A percentile compares a stretch with the other conserved stretches of the same genome.
Conservation (phyloP, 2,329 filamentous ascomycete genomes). For the Exserohilum rostratum region DNA sequence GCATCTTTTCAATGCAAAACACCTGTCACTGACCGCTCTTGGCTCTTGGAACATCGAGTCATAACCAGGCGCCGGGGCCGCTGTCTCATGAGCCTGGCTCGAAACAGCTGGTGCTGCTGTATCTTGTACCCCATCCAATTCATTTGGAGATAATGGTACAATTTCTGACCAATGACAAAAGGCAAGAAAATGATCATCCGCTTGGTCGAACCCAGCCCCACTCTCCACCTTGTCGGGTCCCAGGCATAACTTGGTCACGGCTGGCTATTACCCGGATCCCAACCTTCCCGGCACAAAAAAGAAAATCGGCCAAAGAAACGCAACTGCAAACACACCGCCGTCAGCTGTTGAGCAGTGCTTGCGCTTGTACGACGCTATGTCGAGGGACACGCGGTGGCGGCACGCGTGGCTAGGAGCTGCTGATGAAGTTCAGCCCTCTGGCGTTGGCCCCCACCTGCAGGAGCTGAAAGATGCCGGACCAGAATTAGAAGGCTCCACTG, state of each 20-base stretch:
- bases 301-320: neutral
- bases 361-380: neutral
- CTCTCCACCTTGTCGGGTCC: constrained; percentile 4
- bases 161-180: neutral
- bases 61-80: neutral
- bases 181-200: neutral
- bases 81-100: constrained; percentile 5
- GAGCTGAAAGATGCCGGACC: constrained; percentile 19
- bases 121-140: neutral
- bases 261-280: constrained; percentile 1
- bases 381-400: neutral
- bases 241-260: constrained; percentile 6
- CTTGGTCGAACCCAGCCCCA: constrained; percentile 2
- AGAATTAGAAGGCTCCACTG: constrained; percentile 22
- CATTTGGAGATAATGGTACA: neutral
- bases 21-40: neutral
- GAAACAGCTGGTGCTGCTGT: constrained; percentile 5
- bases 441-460: constrained; percentile 8
- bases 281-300: neutral
- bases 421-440: constrained; percentile 2
- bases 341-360: neutral
- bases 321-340: neutral
- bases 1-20: constrained; percentile 4
- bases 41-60: neutral
- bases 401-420: neutral